phyloP scores from a whole-genome alignment of 306 rosid species.

The Medicago truncatula region DNA sequence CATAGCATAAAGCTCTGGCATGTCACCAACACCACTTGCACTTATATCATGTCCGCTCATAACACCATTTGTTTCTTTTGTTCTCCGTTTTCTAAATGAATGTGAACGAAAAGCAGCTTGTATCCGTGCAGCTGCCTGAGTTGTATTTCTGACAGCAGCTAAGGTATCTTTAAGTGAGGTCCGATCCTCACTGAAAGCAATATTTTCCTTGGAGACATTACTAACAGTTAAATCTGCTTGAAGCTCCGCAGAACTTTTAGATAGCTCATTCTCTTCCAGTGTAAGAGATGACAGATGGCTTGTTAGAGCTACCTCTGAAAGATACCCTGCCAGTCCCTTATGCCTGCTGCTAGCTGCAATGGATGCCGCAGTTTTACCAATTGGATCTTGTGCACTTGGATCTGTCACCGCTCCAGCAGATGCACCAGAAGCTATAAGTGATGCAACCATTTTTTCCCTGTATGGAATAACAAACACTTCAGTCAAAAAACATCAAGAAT shows the following conservation, averaged over 20 bases:
- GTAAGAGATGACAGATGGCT: slow-evolving; percentile 89
- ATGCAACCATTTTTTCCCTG: slow-evolving; percentile 96
- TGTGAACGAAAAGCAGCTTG: slow-evolving; percentile 93
- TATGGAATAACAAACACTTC: slow-evolving; percentile 33
- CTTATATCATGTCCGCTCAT: slow-evolving; percentile 59
- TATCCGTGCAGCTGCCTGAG: slow-evolving; percentile 98
- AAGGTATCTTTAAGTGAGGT: slow-evolving; percentile 64
- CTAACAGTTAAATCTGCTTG: slow-evolving; percentile 79
- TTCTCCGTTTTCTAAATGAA: slow-evolving; percentile 73
- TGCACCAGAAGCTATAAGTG: slow-evolving; percentile 90
- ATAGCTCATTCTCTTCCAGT: slow-evolving; percentile 76
- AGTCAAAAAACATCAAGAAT: slow-evolving; percentile 20
- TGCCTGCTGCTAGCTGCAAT: slow-evolving; percentile 77
- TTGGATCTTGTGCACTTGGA: slow-evolving; percentile 78
- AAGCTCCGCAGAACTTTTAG: slow-evolving; percentile 79
- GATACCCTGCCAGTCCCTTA: slow-evolving; percentile 97
- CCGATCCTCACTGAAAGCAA: slow-evolving; percentile 59
- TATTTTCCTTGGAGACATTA: slow-evolving; percentile 61
- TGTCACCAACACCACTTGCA: slow-evolving; percentile 40
- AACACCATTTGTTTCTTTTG: slow-evolving; percentile 53
- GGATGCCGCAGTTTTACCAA: slow-evolving; percentile 85
- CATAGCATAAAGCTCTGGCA: slow-evolving; percentile 68
- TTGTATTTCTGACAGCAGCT: slow-evolving; percentile 87
- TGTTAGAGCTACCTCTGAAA: slow-evolving; percentile 83
- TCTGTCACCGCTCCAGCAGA: slow-evolving; percentile 98